Base-by-base conservation (phyloP, 164 flowering plant genomes). In the Malania oleifera region DNA sequence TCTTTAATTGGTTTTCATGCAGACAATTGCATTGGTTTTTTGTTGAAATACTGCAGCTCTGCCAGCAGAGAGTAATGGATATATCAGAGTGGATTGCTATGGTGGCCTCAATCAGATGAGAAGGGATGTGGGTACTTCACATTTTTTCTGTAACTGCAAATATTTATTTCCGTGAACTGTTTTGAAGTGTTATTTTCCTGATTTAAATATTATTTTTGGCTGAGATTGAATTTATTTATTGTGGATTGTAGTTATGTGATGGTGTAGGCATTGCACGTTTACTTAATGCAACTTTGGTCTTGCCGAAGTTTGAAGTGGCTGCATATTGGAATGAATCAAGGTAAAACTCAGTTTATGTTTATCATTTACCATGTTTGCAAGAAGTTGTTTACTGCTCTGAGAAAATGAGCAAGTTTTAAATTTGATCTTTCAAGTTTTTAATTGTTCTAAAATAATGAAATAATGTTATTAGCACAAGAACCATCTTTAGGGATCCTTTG, bases 41-140 rank as follows among this genome's bases (percentile, higher is more conserved):
- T 86, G 88, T 86, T 89, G 81, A 82, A 78, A 82, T 86, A 73
- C 79, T 88, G 97, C 99, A 93, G 97, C 95, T 88, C 79, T 93
- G 37, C 91, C 88, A 37, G 73, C 43, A 2, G 34, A 77, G 68
- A 90, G 66, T 66, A 87, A 86, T 81, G 99, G 99, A 40, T 90
- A 84, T 65, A 80, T 90, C 46, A 75, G 95, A 60, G 96, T 93
- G 78, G 97, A 93, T 81, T 93, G 99, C 75, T 90, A 80, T 78
- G 97, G 99, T 44, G 99, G 99, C 46, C 97, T 93, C 77, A 93
- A 93, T 79, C 99, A 90, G 76, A 87, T 93, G 97, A 85, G 96
- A 68, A 78, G 99, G 59, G 97, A 93, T 72, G 99, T 93, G 72
- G 71, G 87, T 78, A 50, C 22, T 52, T 44, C 38, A 18, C 18